Evolutionary conservation across 2,329 filamentous ascomycete species (phyloP), one percentile per base, ranked within the genome.

Genomic region (Pestalotiopsis sp.): DNA sequence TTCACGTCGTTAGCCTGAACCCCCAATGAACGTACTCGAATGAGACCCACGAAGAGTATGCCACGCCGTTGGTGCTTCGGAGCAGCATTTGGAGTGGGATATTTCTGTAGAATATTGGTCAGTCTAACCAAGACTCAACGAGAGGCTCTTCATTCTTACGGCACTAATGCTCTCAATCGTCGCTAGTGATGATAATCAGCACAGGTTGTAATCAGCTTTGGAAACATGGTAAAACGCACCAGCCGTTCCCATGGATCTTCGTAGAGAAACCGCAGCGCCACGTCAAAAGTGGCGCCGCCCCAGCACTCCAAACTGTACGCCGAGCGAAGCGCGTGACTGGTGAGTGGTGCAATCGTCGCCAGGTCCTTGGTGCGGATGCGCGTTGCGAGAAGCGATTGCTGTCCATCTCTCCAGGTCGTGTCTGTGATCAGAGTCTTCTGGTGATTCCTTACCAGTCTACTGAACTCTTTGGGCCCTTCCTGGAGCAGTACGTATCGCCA

Each of bases 61-160:
- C 96, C 71, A 99, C 96, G 83, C 96, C 96, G 82, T 99, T 99
- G 81, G 96, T 96, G 76, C 96, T 96, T 85, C 96, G 94, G 59
- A 99, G 91, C 79, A 99, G 86, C 95, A 98, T 98, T 87, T 99
- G 96, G 91, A 99, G 98, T 69, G 96, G 96, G 77, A 99, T 97
- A 86, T 98, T 99, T 78, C 27, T 27, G 27, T 3, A 27, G 1
- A 27, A 27, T 27, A 27, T 4, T 27, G 3, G 27, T 27, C 5
- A 27, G 27, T 27, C 27, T 27, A 2, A 27, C 3, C 27, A 27
- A 27, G 1, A 4, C 27, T 27, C 27, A 96, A 96, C 63, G 99
- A 89, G 61, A 94, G 88, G 88, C 97, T 97, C 79, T 96, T 90
- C 92, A 99, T 94, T 27, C 88, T 95, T 96, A 80, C 95, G 91